Conservation (phyloP, 2,329 filamentous ascomycete species). For the Trichoderma koningiopsis region DNA sequence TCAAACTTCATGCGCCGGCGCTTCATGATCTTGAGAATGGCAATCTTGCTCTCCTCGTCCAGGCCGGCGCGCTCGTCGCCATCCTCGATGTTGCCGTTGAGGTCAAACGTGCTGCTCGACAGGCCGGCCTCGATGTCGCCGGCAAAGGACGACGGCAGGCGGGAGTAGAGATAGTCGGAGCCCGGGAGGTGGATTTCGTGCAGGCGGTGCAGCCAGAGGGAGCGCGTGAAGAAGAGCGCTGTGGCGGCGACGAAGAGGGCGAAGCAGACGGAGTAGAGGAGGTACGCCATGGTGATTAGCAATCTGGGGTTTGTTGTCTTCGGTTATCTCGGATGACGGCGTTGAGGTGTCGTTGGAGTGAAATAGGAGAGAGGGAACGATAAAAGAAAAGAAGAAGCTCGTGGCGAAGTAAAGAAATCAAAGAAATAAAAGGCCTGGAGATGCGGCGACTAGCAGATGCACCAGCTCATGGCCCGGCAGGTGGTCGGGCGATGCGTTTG, state of each 20-base stretch:
- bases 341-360: background rate
- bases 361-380: slow-evolving; percentile 3
- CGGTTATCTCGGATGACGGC: slow-evolving; percentile 3
- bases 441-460: slow-evolving; percentile 21
- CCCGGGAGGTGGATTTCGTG: slow-evolving; percentile 59
- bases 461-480: slow-evolving; percentile 25
- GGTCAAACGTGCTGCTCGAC: slow-evolving; percentile 79
- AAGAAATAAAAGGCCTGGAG: background rate
- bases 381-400: background rate
- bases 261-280: slow-evolving; percentile 78
- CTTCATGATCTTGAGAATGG: slow-evolving; percentile 91
- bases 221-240: slow-evolving; percentile 77
- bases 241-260: slow-evolving; percentile 71
- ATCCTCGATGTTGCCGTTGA: slow-evolving; percentile 75
- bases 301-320: background rate
- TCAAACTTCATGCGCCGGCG: slow-evolving; percentile 80
- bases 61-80: slow-evolving; percentile 80
- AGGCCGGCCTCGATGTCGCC: slow-evolving; percentile 88
- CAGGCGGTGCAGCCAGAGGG: slow-evolving; percentile 72
- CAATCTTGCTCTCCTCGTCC: slow-evolving; percentile 76
- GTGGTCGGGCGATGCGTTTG: background rate
- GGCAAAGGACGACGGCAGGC: slow-evolving; percentile 75
- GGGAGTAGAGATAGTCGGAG: slow-evolving; percentile 70
- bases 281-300: slow-evolving; percentile 65
- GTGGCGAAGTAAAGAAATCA: background rate